Conservation (phyloP, 129 eudicot genomes). For the Flaveria ramosissima region DNA sequence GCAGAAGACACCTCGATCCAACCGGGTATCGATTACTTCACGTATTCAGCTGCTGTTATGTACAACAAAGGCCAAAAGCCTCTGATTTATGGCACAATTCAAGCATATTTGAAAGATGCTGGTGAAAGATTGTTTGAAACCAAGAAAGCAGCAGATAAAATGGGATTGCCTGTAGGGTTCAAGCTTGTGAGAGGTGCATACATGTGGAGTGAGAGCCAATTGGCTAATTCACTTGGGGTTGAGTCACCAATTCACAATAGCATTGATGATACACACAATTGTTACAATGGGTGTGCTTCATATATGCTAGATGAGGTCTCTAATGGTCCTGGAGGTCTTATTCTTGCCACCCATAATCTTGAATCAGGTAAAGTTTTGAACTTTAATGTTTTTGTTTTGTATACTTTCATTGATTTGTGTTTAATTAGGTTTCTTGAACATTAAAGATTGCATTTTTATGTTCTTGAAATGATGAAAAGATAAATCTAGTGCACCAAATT, state of each 20-base stretch:
- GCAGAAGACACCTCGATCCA: constrained; percentile 91
- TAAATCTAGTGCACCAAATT: constrained; percentile 35
- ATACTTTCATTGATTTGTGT: background rate
- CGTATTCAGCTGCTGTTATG: constrained; percentile 61
- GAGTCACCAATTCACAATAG: constrained; percentile 76
- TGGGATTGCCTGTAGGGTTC: constrained; percentile 84
- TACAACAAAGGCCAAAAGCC: constrained; percentile 52
- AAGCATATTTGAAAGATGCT: constrained; percentile 84
- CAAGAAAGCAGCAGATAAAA: constrained; percentile 69
- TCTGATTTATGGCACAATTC: constrained; percentile 61
- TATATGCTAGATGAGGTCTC: constrained; percentile 75
- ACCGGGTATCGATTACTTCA: constrained; percentile 91
- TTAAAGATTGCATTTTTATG: constrained; percentile 25
- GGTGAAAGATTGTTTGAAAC: constrained; percentile 61
- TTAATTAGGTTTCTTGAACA: background rate
- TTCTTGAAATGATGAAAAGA: constrained; percentile 29
- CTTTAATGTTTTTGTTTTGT: background rate
- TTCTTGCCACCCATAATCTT: constrained; percentile 89
- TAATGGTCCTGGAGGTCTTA: constrained; percentile 60
- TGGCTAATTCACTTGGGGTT: constrained; percentile 60
- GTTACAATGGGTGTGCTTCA: constrained; percentile 72
- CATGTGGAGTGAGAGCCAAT: constrained; percentile 61
- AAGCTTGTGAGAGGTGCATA: constrained; percentile 97
- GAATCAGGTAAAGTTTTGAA: constrained; percentile 68
- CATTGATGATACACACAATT: constrained; percentile 60